Base-by-base conservation (phyloP, 2,329 filamentous ascomycete genomes). In the Akanthomyces uredinophilus region DNA sequence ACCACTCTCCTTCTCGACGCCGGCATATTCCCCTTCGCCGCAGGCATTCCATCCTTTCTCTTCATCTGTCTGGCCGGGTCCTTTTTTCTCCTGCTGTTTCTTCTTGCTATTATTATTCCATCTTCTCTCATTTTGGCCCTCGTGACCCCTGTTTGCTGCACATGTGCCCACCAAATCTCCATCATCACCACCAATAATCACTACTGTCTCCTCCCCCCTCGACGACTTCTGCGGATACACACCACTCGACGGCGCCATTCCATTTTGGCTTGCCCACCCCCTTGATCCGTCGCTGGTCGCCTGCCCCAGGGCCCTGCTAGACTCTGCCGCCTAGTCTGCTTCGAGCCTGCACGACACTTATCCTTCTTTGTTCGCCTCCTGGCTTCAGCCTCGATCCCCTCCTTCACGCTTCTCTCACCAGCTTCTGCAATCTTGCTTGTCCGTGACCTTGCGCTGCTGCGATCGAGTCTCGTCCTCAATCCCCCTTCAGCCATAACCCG, bases 131-230 rank as follows among this genome's bases (percentile, higher is more conserved):
- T 58, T 44, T 29, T 35, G n/a, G 39, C 49, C 53, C 57, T 44
- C 27, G 24, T 52, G 24, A 52, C 57, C 47, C 57, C 57, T 60
- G 57, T 60, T 37, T 60, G 37, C 41, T 32, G 35, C 55, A 20
- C 39, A 22, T 7, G 47, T 52, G 20, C n/a, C 57, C 57, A 60
- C 57, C 49, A 60, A 27, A 51, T 43, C 44, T 51, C 56, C 56
- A 59, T 59, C 56, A 59, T 59, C 22, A 37, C 56, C 56, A 44
- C 57, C 47, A 60, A 60, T 60, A 44, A 53, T 53, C 57, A 60
- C 49, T n/a, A 41, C 56, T 13, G 44, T 51, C n/a, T 52, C 53
- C 39, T 54, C 37, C 20, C 50, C 11, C 44, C 35, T 51, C 46
- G 56, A 50, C 56, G 29, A 50, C 55, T 41, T 11, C 55, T 32